These are phyloP conservation scores for Talaromyces sp. DNA, from an alignment of 2,329 filamentous ascomycete genomes.

Conservation along the genomic window DNA sequence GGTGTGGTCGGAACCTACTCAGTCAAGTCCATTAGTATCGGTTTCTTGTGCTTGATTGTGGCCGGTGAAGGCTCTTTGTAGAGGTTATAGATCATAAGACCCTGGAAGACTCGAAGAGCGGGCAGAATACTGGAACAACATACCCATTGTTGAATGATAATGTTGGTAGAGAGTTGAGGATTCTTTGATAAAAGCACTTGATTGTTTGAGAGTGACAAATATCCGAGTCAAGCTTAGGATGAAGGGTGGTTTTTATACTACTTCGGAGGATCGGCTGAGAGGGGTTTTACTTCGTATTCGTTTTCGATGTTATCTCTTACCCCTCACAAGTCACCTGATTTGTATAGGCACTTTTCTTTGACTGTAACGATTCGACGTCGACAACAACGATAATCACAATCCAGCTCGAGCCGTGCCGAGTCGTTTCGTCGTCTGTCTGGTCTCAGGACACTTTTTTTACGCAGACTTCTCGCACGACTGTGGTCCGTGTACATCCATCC, in stretches of 20 bases:
- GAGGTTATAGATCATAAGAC: neutral
- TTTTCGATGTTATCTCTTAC: no score
- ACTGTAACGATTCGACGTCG: neutral
- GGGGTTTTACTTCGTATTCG: neutral
- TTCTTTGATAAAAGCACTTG: neutral
- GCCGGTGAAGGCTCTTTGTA: neutral
- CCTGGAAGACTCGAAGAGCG: neutral
- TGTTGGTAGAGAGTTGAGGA: neutral
- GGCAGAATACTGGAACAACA: neutral
- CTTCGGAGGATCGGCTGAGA: neutral
- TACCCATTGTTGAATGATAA: constrained; percentile 12
- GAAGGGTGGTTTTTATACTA: neutral
- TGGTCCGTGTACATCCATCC: constrained; percentile 2
- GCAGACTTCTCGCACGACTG: constrained; percentile 7
- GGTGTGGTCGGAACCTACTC: constrained; percentile 11
- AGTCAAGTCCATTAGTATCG: neutral
- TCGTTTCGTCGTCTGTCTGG: neutral
- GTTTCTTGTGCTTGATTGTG: neutral
- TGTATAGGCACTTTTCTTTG: neutral
- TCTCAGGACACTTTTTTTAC: neutral
- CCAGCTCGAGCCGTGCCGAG: neutral
- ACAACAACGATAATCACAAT: neutral
- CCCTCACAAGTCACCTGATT: constrained; percentile 14
- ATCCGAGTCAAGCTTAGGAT: neutral
- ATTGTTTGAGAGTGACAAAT: neutral